Evolutionary conservation across 1,139 yeast genomes (phyloP).

Genomic region (Taphrina flavorubra): DNA sequence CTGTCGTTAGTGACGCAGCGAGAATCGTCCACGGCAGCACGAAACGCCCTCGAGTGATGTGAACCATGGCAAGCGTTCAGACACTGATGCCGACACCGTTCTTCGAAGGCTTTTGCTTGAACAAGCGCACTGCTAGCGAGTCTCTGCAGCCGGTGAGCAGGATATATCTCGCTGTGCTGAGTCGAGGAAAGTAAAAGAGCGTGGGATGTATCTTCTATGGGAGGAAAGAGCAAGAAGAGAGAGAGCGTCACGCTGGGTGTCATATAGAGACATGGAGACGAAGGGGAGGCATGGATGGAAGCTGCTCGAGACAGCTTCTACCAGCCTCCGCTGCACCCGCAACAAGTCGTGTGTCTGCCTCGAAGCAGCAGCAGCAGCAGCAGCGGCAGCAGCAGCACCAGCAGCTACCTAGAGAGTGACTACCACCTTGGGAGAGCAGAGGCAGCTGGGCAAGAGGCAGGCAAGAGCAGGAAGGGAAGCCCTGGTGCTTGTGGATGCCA

Average conservation of each 20-base stretch:
- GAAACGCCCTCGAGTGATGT: not conserved
- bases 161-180: too few species aligned
- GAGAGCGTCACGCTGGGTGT: not conserved
- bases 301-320: not conserved
- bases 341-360: conserved; percentile 2
- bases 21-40: conserved; percentile 2
- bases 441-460: too few species aligned
- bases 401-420: not conserved
- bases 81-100: not conserved
- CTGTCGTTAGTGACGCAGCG: not conserved
- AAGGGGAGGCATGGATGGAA: not conserved
- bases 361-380: not conserved
- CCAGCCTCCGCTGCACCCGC: not conserved
- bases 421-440: too few species aligned
- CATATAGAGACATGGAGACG: not conserved
- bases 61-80: not conserved
- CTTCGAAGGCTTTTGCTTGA: not conserved
- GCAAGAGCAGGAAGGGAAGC: not conserved
- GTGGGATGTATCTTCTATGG: not conserved
- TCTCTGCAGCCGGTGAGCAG: too few species aligned
- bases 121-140: not conserved
- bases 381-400: not conserved
- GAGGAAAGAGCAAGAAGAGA: not conserved
- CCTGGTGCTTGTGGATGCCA: not conserved
- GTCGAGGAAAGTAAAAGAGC: too few species aligned